These are phyloP conservation scores for Immersiella caudata DNA, from an alignment of 495 filamentous ascomycete genomes.

Conservation along the genomic window DNA sequence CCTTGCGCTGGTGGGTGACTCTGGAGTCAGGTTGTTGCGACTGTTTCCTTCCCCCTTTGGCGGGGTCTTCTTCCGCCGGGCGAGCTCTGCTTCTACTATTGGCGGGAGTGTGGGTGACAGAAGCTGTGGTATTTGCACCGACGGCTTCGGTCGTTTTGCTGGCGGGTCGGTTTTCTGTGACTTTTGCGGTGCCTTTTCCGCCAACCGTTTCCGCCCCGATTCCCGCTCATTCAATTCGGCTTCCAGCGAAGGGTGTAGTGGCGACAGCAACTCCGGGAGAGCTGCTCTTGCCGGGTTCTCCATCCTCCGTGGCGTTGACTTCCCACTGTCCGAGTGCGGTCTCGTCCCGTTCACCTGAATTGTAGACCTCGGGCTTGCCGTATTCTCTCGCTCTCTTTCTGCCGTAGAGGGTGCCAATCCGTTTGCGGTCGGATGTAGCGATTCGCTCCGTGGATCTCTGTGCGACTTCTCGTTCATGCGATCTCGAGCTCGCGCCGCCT, in stretches of 20 bases:
- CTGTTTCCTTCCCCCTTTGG: slow-evolving; percentile 38
- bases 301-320: slow-evolving; percentile 41
- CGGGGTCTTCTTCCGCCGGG: slow-evolving; percentile 32
- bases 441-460: slow-evolving; percentile 31
- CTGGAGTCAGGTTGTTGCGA: slow-evolving; percentile 35
- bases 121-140: slow-evolving; percentile 41
- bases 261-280: slow-evolving; percentile 45
- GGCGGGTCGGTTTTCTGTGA: slow-evolving; percentile 22
- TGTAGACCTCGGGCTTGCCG: slow-evolving; percentile 42
- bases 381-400: slow-evolving; percentile 37
- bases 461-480: slow-evolving; percentile 32
- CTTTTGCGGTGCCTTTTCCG: slow-evolving; percentile 39
- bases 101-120: slow-evolving; percentile 53
- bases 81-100: slow-evolving; percentile 48
- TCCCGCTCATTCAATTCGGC: slow-evolving; percentile 33
- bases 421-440: slow-evolving; percentile 37
- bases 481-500: slow-evolving; percentile 28
- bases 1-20: slow-evolving; percentile 44
- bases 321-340: slow-evolving; percentile 35
- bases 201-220: slow-evolving; percentile 34
- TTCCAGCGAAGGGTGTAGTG: slow-evolving; percentile 45
- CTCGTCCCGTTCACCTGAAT: slow-evolving; percentile 51
- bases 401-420: slow-evolving; percentile 33
- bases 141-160: slow-evolving; percentile 39
- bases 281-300: slow-evolving; percentile 34